Conservation (phyloP, 306 rosid genomes). For the Trichosanthes cucumerina region DNA sequence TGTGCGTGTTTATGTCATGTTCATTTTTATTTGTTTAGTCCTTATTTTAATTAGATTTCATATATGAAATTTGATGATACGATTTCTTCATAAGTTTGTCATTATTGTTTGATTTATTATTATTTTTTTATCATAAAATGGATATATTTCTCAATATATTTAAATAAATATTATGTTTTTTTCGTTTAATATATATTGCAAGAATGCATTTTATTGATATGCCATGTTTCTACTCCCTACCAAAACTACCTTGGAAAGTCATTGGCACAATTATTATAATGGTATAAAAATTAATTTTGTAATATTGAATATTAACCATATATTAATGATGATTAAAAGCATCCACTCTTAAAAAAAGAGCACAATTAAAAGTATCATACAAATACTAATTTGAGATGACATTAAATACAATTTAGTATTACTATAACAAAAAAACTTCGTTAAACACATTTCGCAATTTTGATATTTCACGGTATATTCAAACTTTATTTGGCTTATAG, state of each 20-base stretch:
- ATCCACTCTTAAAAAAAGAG: too few species aligned
- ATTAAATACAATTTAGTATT: not conserved
- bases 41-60: not conserved
- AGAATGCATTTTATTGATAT: too few species aligned
- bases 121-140: not conserved
- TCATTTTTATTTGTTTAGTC: not conserved
- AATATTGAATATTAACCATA: not conserved
- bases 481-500: too few species aligned
- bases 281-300: not conserved
- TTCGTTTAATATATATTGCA: too few species aligned
- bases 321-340: not conserved
- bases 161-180: too few species aligned
- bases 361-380: not conserved
- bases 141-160: not conserved
- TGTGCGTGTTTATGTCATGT: not conserved
- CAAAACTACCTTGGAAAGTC: too few species aligned
- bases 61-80: not conserved
- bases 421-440: too few species aligned
- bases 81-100: not conserved
- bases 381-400: too few species aligned
- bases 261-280: not conserved
- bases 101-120: not conserved
- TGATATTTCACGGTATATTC: too few species aligned
- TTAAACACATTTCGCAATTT: not conserved
- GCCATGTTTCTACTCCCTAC: too few species aligned